Conservation (phyloP, 208 protist species). For the Leishmania guyanensis region DNA sequence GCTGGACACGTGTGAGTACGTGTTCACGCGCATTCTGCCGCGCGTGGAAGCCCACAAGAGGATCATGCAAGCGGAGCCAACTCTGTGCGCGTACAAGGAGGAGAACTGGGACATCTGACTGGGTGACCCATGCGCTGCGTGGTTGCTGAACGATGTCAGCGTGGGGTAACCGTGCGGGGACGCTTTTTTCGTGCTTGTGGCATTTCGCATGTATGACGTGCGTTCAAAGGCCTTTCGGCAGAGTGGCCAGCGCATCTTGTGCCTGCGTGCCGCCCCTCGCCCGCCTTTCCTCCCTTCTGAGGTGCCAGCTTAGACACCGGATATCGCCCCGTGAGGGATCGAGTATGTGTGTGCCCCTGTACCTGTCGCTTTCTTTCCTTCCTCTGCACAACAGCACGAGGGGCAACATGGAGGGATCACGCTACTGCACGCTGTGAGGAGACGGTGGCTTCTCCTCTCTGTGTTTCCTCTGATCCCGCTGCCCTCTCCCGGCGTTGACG, state of each 20-base stretch:
- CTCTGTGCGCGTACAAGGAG: slow-evolving; percentile 48
- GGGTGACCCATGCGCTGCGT: not conserved
- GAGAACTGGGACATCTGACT: slow-evolving; percentile 55
- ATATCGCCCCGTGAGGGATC: not conserved
- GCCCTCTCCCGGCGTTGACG: not conserved
- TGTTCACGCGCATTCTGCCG: slow-evolving; percentile 76
- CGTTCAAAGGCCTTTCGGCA: not conserved
- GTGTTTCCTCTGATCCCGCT: not conserved
- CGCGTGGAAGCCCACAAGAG: slow-evolving; percentile 56
- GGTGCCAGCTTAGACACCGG: not conserved
- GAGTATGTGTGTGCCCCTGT: not conserved
- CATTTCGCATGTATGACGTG: not conserved
- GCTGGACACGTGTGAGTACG: slow-evolving; percentile 72
- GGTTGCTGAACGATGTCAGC: not conserved
- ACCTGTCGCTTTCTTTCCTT: not conserved
- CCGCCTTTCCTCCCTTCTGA: not conserved
- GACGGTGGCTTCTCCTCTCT: not conserved
- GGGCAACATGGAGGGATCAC: not conserved
- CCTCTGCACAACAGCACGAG: not conserved
- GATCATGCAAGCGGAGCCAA: slow-evolving; percentile 51
- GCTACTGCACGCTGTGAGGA: not conserved
- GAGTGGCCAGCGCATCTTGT: not conserved
- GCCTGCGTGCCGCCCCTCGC: not conserved
- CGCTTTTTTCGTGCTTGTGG: not conserved
- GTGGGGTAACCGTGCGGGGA: not conserved